Percentiles rank a stretch among this genome's conserved stretches.
phyloP scores from a whole-genome alignment of 2,329 filamentous ascomycete species.

The Aspergillus tubingensis region DNA sequence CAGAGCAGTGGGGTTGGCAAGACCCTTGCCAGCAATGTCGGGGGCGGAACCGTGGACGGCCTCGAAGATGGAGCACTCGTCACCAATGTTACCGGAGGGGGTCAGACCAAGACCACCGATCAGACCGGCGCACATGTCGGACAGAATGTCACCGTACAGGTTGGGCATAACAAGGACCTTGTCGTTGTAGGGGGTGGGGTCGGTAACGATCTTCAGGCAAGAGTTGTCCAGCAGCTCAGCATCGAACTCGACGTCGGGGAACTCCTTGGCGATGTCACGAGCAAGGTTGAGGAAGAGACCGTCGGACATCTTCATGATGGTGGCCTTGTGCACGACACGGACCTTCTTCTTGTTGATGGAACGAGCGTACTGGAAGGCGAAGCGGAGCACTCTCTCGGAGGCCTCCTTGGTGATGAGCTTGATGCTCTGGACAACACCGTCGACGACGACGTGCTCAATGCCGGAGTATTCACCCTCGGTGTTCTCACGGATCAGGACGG shows the following conservation, averaged over 20 bases:
- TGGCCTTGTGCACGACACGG: slow-evolving; percentile 98
- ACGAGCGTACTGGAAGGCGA: slow-evolving; percentile 97
- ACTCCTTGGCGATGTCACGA: slow-evolving; percentile 87
- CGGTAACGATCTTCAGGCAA: slow-evolving; percentile 97
- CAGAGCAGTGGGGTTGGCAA: slow-evolving; percentile 96
- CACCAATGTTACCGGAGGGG: slow-evolving; percentile 96
- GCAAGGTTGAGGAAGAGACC: slow-evolving; percentile 94
- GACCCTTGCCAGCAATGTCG: slow-evolving; percentile 92
- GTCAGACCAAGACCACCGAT: slow-evolving; percentile 97
- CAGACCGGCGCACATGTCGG: slow-evolving; percentile 98
- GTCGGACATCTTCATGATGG: slow-evolving; percentile 99
- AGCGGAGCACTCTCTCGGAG: slow-evolving; percentile 91
- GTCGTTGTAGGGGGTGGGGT: slow-evolving; percentile 96
- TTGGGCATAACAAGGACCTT: slow-evolving; percentile 98
- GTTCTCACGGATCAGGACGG: slow-evolving; percentile 97
- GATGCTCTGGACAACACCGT: slow-evolving; percentile 98
- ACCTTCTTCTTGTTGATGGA: slow-evolving; percentile 95
- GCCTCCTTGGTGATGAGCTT: slow-evolving; percentile 98
- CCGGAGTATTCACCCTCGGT: slow-evolving; percentile 99
- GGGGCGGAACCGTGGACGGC: slow-evolving; percentile 97
- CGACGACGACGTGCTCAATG: slow-evolving; percentile 97
- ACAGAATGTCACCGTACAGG: slow-evolving; percentile 98
- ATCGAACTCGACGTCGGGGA: slow-evolving; percentile 93
- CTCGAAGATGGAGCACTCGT: slow-evolving; percentile 99
- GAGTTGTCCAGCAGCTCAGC: slow-evolving; percentile 98